Evolutionary conservation across 2,329 filamentous ascomycete species (phyloP).

Genomic region (Monilinia fructicola): DNA sequence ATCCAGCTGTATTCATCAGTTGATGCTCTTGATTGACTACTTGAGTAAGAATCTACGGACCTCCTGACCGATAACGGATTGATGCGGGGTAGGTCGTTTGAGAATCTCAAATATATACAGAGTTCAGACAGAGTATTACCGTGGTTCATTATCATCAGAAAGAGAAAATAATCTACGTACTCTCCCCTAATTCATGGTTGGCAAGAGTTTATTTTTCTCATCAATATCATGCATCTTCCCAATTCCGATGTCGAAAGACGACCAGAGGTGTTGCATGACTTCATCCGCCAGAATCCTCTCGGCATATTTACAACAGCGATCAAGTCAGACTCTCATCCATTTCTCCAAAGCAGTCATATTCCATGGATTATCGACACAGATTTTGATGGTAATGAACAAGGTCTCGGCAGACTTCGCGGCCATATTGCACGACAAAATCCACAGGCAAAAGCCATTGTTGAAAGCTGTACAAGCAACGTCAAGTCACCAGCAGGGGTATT

Average conservation of each 20-base stretch:
- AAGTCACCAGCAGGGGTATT: constrained; percentile 28
- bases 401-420: constrained; percentile 49
- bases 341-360: constrained; percentile 16
- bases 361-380: neutral
- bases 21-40: no score
- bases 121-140: neutral
- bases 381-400: neutral
- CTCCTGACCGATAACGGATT: neutral
- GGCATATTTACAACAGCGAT: constrained; percentile 65
- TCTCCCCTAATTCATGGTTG: neutral
- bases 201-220: neutral
- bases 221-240: constrained; percentile 2
- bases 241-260: constrained; percentile 11
- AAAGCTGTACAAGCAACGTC: constrained; percentile 40
- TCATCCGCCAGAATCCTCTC: constrained; percentile 60
- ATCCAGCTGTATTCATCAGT: no score
- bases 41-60: no score
- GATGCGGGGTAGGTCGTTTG: neutral
- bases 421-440: constrained; percentile 65
- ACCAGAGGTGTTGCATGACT: constrained; percentile 46
- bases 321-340: constrained; percentile 5
- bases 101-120: neutral
- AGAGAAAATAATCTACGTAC: neutral
- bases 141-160: neutral
- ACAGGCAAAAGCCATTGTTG: constrained; percentile 60